phyloP scores from a whole-genome alignment of 768 basidiomycete species.

The Calocybe cyanea region DNA sequence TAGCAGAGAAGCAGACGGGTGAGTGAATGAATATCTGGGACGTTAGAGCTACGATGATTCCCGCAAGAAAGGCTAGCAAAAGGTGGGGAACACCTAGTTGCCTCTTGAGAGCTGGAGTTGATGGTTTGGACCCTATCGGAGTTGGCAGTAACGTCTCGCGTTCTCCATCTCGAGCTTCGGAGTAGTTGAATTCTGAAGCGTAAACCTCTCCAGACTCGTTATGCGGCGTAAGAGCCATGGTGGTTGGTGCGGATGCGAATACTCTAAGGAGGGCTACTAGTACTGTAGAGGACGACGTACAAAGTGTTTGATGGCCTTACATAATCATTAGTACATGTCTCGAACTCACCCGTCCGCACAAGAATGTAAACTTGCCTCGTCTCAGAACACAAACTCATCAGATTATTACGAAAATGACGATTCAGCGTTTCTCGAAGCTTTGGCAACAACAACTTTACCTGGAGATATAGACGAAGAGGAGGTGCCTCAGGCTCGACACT shows the following conservation, averaged over 20 bases:
- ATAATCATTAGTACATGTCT: too few species aligned
- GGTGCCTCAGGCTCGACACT: constrained; percentile 32
- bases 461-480: constrained; percentile 31
- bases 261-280: too few species aligned
- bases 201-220: constrained; percentile 19
- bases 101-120: constrained; percentile 11
- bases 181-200: constrained; percentile 4
- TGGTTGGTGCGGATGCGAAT: constrained; percentile 10
- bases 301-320: too few species aligned
- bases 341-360: too few species aligned
- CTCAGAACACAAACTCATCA: constrained; percentile 39
- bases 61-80: constrained; percentile 48
- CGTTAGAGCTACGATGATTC: constrained; percentile 45
- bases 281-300: too few species aligned
- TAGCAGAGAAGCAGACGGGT: constrained; percentile 32
- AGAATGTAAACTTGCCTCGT: constrained; percentile 9
- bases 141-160: constrained; percentile 34
- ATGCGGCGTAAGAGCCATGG: constrained; percentile 17
- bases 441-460: constrained; percentile 41
- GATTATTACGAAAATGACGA: constrained; percentile 58
- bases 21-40: constrained; percentile 47
- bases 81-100: constrained; percentile 37
- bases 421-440: constrained; percentile 46
- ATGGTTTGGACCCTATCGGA: constrained; percentile 4
- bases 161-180: constrained; percentile 23